phyloP scores from a whole-genome alignment of 2,329 filamentous ascomycete genomes.

The Raffaelea arxii region DNA sequence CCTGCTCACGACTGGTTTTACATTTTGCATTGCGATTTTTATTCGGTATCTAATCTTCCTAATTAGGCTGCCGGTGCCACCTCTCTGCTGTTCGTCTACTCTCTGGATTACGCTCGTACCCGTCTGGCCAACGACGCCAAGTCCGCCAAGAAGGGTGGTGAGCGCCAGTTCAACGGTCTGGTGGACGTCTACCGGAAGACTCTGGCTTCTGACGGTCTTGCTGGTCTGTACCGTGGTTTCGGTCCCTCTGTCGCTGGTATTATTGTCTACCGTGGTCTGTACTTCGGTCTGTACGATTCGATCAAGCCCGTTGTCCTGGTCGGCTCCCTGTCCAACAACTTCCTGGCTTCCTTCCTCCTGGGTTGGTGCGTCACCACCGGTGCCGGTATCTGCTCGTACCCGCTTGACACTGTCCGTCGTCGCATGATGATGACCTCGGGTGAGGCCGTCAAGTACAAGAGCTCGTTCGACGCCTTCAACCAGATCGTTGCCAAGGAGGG shows the following conservation, averaged over 20 bases:
- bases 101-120: slow-evolving; percentile 99
- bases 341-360: slow-evolving; percentile 97
- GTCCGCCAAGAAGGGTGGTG: slow-evolving; percentile 92
- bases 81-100: slow-evolving; percentile 99
- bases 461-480: slow-evolving; percentile 85
- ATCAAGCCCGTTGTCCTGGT: slow-evolving; percentile 97
- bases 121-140: slow-evolving; percentile 99
- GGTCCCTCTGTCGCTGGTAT: slow-evolving; percentile 98
- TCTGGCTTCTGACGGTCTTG: slow-evolving; percentile 94
- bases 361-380: slow-evolving; percentile 99
- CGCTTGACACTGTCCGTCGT: slow-evolving; percentile 99
- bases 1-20: background rate
- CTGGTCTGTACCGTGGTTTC: slow-evolving; percentile 99
- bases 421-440: slow-evolving; percentile 99
- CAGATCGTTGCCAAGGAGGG: slow-evolving; percentile 98
- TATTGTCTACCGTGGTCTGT: slow-evolving; percentile 99
- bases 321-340: slow-evolving; percentile 90
- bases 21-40: too few species aligned
- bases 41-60: too few species aligned
- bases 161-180: slow-evolving; percentile 99
- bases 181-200: slow-evolving; percentile 99
- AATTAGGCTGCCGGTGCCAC: slow-evolving; percentile 89
- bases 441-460: slow-evolving; percentile 99
- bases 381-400: slow-evolving; percentile 99
- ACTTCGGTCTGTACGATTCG: slow-evolving; percentile 99